phyloP scores from a whole-genome alignment of 495 filamentous ascomycete species.

The Podospora sp. region DNA sequence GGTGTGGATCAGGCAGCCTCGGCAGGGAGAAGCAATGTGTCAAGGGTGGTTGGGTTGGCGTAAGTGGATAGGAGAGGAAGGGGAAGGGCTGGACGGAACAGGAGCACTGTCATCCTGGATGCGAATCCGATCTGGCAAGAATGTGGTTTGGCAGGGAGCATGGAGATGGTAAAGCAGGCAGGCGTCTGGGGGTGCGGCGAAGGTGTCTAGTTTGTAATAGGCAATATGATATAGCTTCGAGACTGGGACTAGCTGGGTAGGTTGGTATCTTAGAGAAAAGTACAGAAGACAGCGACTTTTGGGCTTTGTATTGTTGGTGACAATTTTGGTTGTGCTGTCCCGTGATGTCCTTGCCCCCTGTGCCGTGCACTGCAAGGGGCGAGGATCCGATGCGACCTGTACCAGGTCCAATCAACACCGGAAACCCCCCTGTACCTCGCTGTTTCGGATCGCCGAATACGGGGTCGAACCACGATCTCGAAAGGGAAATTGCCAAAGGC shows the following conservation, averaged over 20 bases:
- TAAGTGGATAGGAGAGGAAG: neutral
- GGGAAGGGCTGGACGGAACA: neutral
- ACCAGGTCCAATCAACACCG: neutral
- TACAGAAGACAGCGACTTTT: neutral
- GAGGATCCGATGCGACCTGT: neutral
- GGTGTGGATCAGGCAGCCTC: neutral
- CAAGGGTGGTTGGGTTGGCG: neutral
- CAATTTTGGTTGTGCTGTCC: neutral
- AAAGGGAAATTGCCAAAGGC: neutral
- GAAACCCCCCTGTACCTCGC: neutral
- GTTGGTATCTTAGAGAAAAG: slow-evolving; percentile 1
- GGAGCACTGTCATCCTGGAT: neutral
- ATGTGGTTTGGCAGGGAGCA: neutral
- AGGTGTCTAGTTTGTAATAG: neutral
- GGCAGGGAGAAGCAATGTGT: neutral
- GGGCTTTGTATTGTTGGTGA: neutral
- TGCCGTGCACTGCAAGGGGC: neutral
- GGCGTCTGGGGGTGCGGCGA: neutral
- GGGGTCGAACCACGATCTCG: neutral
- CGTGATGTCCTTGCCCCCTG: neutral
- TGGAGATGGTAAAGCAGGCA: neutral
- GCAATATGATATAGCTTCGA: neutral
- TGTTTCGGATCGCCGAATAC: neutral
- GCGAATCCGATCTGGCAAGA: neutral
- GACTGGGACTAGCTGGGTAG: neutral